A percentile compares a stretch with the other conserved stretches of the same genome.
Conservation (phyloP, 352 stramenopile species). For the Phytophthora sansomeana region DNA sequence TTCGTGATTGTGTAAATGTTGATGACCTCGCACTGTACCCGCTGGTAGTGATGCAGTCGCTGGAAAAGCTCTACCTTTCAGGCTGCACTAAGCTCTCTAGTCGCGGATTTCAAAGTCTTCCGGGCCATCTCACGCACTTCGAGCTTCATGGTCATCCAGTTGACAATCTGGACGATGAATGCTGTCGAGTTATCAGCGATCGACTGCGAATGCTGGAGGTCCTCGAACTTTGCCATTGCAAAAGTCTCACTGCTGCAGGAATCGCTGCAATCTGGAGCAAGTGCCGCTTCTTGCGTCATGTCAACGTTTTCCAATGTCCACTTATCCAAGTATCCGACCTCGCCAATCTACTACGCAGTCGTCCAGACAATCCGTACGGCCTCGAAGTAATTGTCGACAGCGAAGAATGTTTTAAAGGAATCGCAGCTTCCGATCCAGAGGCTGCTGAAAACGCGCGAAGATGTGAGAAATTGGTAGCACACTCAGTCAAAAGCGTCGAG, state of each 20-base stretch:
- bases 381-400: slow-evolving; percentile 67
- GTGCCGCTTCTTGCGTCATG: slow-evolving; percentile 51
- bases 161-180: slow-evolving; percentile 46
- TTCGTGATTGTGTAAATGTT: slow-evolving; percentile 54
- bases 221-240: slow-evolving; percentile 49
- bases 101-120: slow-evolving; percentile 56
- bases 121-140: slow-evolving; percentile 44
- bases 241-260: slow-evolving; percentile 34
- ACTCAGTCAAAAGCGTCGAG: slow-evolving; percentile 25
- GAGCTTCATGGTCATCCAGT: slow-evolving; percentile 38
- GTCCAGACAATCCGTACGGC: slow-evolving; percentile 54
- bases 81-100: slow-evolving; percentile 41
- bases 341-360: slow-evolving; percentile 35
- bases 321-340: slow-evolving; percentile 41
- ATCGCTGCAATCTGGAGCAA: slow-evolving; percentile 41
- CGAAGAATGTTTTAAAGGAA: slow-evolving; percentile 45
- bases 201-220: slow-evolving; percentile 48
- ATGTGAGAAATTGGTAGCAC: slow-evolving; percentile 40
- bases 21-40: slow-evolving; percentile 75
- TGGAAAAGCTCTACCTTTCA: slow-evolving; percentile 58
- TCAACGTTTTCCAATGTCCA: slow-evolving; percentile 60
- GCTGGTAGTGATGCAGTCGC: slow-evolving; percentile 63
- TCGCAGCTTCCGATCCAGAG: slow-evolving; percentile 50
- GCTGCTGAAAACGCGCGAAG: slow-evolving; percentile 41
- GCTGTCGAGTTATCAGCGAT: slow-evolving; percentile 37